Conservation (phyloP, 306 rosid species). For the Arachis hypogaea region DNA sequence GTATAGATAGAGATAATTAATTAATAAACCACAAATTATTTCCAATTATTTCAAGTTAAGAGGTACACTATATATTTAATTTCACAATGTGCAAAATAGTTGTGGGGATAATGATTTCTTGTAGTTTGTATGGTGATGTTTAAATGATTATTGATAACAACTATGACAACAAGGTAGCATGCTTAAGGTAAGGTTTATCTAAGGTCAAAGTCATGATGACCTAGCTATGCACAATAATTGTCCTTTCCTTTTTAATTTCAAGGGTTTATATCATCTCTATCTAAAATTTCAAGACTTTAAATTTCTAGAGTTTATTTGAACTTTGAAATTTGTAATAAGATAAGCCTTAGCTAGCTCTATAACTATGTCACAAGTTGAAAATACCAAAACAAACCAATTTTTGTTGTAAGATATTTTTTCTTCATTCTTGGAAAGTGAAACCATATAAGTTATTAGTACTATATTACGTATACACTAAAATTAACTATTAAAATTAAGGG, state of each 20-base stretch:
- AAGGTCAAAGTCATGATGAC: constrained; percentile 31
- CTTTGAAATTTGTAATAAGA: no score
- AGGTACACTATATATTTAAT: constrained; percentile 19
- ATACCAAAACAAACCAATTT: no score
- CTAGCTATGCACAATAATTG: constrained; percentile 42
- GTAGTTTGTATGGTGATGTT: not conserved
- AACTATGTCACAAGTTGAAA: no score
- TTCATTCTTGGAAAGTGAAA: no score
- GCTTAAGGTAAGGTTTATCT: constrained; percentile 38
- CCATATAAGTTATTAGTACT: no score
- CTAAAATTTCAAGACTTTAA: constrained; percentile 26
- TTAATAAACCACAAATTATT: constrained; percentile 45
- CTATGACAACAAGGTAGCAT: constrained; percentile 34
- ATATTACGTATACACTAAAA: no score
- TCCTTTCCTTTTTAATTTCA: constrained; percentile 11
- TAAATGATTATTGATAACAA: constrained; percentile 40
- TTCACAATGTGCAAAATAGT: constrained; percentile 14
- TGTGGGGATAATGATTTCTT: constrained; percentile 42
- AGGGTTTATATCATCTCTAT: constrained; percentile 38
- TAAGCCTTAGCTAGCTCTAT: no score
- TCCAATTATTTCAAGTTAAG: constrained; percentile 45
- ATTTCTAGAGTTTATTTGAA: constrained; percentile 12
- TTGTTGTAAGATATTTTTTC: no score
- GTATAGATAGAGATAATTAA: not conserved
- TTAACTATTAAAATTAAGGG: no score